A percentile compares a stretch with the other conserved stretches of the same genome.
phyloP scores from a whole-genome alignment of 2,329 filamentous ascomycete genomes.

The Lachnellula cervina region DNA sequence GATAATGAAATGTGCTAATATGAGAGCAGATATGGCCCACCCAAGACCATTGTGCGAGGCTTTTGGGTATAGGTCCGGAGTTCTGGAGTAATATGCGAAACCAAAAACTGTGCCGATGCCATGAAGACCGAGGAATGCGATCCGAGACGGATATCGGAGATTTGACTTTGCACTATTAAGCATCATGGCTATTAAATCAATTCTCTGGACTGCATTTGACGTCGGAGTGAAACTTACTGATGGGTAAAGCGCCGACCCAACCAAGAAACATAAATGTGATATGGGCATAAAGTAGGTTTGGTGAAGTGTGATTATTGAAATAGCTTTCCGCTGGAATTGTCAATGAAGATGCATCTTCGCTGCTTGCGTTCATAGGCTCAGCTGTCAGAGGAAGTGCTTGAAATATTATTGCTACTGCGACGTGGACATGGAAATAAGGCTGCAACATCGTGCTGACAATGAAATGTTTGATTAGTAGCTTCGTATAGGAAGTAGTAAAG shows the following conservation, averaged over 20 bases:
- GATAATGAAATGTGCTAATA: slow-evolving; percentile 64
- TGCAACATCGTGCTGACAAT: slow-evolving; percentile 8
- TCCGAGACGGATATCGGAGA: slow-evolving; percentile 3
- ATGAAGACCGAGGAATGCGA: slow-evolving; percentile 31
- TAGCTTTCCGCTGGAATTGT: slow-evolving; percentile 9
- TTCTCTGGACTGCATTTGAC: slow-evolving; percentile 4
- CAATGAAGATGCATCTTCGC: slow-evolving; percentile 5
- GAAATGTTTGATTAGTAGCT: slow-evolving; percentile 5
- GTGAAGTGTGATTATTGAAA: slow-evolving; percentile 9
- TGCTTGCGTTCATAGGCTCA: slow-evolving; percentile 6
- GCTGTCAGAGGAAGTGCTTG: slow-evolving; percentile 11
- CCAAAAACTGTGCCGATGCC: slow-evolving; percentile 58
- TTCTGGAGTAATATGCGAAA: slow-evolving; percentile 68
- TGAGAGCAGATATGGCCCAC: slow-evolving; percentile 72
- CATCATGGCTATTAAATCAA: background rate
- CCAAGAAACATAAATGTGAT: slow-evolving; percentile 8
- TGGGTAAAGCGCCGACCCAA: slow-evolving; percentile 7
- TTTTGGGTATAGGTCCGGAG: slow-evolving; percentile 76
- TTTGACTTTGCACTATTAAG: slow-evolving; percentile 7
- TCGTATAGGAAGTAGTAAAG: slow-evolving; percentile 4
- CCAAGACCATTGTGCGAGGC: slow-evolving; percentile 81
- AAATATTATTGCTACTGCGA: slow-evolving; percentile 4
- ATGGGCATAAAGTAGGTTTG: background rate
- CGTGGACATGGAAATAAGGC: slow-evolving; percentile 4
- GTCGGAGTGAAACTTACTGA: slow-evolving; percentile 5